Evolutionary conservation across 2,329 filamentous ascomycete genomes (phyloP).

Genomic region (Monilinia fructicola): DNA sequence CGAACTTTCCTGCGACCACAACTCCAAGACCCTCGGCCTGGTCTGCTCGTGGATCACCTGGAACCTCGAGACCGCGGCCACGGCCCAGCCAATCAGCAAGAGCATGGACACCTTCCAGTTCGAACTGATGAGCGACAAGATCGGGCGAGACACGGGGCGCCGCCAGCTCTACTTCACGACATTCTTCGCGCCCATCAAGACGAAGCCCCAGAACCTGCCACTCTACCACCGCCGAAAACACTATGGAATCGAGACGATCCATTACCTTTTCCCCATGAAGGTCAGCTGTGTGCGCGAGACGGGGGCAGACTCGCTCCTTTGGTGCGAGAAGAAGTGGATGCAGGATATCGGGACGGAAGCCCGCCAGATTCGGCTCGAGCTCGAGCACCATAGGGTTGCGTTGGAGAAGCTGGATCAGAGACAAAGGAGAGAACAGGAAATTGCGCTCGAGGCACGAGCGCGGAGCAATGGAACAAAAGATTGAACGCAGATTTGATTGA

Average conservation of each 20-base stretch:
- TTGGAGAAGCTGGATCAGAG: too few relatives aligned
- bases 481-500: neutral
- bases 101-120: neutral
- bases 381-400: neutral
- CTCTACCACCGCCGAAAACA: neutral
- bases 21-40: neutral
- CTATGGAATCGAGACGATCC: accelerated
- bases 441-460: too few relatives aligned
- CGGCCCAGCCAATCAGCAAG: neutral
- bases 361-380: too few relatives aligned
- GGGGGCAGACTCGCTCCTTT: neutral
- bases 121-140: neutral
- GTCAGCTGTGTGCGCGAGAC: neutral
- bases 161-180: accelerated
- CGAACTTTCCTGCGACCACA: neutral
- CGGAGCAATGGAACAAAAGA: neutral
- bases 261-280: neutral
- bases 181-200: neutral
- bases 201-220: neutral
- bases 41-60: accelerated
- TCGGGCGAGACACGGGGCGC: neutral
- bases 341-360: neutral
- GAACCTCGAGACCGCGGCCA: too few relatives aligned
- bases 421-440: neutral
- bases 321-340: neutral